phyloP scores from a whole-genome alignment of 1,284 basidiomycete species.

The Testicularia cyperi region DNA sequence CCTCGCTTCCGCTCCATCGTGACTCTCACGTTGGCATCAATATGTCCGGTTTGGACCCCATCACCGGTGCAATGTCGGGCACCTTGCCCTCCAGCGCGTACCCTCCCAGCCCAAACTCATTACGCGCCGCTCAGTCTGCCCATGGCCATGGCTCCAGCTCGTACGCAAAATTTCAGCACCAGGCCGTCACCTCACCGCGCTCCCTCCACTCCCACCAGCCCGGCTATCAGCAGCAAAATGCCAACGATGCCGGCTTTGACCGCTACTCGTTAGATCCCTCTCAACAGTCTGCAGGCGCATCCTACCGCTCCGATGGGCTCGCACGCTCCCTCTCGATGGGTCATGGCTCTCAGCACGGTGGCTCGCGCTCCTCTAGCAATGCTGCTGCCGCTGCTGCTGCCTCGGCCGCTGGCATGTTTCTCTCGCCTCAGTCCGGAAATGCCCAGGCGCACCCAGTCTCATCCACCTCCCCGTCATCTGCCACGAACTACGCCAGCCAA shows the following conservation, averaged over 20 bases:
- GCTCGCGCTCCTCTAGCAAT: constrained; percentile 15
- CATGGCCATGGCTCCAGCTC: constrained; percentile 17
- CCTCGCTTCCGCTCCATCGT: constrained; percentile 26
- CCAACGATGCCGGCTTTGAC: constrained; percentile 2
- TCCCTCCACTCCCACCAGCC: constrained; percentile 15
- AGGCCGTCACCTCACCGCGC: constrained; percentile 17
- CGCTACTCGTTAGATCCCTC: constrained; percentile 27
- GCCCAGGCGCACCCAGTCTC: constrained; percentile 6
- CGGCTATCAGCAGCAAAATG: constrained; percentile 1
- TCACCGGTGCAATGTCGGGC: not conserved
- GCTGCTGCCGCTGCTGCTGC: constrained; percentile 7
- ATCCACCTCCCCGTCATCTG: constrained; percentile 12
- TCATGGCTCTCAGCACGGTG: constrained; percentile 20
- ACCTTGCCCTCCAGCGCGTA: not conserved
- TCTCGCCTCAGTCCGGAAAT: constrained; percentile 21
- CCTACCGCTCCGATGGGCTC: constrained; percentile 21
- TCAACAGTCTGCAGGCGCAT: constrained; percentile 2
- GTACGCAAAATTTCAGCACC: not conserved
- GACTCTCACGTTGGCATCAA: constrained; percentile 44
- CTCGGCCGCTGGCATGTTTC: constrained; percentile 21
- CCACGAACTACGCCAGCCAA: not conserved
- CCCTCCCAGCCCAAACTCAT: constrained; percentile 27
- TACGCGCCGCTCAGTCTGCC: constrained; percentile 22
- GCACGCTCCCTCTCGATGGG: constrained; percentile 36
- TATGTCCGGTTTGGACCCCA: constrained; percentile 26